Evolutionary conservation across 1,139 yeast genomes (phyloP), one percentile per base, ranked within the genome.

Genomic region (Yarrowia galli): DNA sequence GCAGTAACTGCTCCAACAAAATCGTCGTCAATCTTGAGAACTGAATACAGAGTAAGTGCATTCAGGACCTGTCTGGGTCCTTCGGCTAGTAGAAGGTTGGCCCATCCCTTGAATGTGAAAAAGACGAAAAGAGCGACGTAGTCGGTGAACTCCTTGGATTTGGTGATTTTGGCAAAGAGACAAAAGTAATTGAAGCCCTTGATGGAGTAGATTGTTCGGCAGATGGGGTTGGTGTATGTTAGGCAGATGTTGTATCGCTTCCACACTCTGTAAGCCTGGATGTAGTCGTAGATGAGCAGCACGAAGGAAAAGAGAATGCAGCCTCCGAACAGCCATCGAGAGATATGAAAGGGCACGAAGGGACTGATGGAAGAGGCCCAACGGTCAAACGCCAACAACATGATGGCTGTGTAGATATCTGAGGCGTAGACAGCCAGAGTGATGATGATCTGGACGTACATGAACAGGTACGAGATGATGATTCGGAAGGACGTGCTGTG

Each of bases 31-130:
- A 83, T 74, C 61, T 82, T 74, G 63, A 85, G 77, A 22, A 86
- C 86, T 3, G 86, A 82, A 74, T 88, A 82, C 45, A 89, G 78
- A 0, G 97, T 91, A 71, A 90, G 79, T 35, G 92, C 89, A 75
- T 92, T 92, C 72, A 92, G 85, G 2, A 89, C 89, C 78, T 92
- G 97, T 77, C 97, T 84, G n/a, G 97, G 97, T 7, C 93, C 84
- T 73, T 92, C 97, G 0, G 97, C 93, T 58, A 90, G 80, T 22
- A 89, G 72, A 43, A 90, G 81, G 69, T 85, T 85, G 18, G 87
- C 75, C 75, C 95, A 91, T 64, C 85, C 84, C 71, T 87, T 87
- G 68, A 91, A 78, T 69, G 91, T 89, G 73, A 85, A 86, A 76
- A 87, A 91, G 5, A 88, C 84, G 73, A 85, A 85, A 71, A 91